These are phyloP conservation scores for Penicillium concentricum DNA, from an alignment of 2,329 filamentous ascomycete genomes.

Conservation along the genomic window DNA sequence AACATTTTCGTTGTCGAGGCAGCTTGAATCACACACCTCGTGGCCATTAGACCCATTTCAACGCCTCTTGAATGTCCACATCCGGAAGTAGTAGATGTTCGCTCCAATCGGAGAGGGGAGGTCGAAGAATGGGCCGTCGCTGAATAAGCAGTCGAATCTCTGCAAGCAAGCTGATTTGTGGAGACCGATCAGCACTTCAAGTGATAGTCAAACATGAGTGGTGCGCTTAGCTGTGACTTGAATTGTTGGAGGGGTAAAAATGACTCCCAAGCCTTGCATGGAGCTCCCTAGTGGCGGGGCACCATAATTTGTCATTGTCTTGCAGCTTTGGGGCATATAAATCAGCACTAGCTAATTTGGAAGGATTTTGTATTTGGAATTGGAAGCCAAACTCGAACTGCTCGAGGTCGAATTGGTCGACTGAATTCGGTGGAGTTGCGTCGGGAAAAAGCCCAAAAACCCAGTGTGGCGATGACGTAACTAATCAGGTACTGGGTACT, in stretches of 20 bases:
- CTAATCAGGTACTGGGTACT: not conserved
- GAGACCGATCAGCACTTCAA: constrained; percentile 76
- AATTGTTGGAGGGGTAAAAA: not conserved
- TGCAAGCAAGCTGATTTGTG: constrained; percentile 76
- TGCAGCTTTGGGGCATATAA: not conserved
- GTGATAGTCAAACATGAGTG: constrained; percentile 66
- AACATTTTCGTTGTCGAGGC: constrained; percentile 67
- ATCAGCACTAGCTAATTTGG: not conserved
- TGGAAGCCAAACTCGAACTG: not conserved
- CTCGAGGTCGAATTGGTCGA: not conserved
- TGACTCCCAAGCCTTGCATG: not conserved
- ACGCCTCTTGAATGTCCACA: constrained; percentile 81
- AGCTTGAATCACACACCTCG: constrained; percentile 73
- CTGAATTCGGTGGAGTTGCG: not conserved
- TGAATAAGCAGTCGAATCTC: constrained; percentile 71
- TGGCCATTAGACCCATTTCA: constrained; percentile 79
- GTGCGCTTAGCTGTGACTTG: constrained; percentile 46
- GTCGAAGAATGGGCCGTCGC: constrained; percentile 58
- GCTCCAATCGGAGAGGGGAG: not conserved
- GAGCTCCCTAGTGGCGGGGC: constrained; percentile 16
- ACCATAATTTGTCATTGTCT: constrained; percentile 16
- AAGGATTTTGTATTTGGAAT: constrained; percentile 13
- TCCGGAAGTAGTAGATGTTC: constrained; percentile 72
- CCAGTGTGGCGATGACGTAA: not conserved
- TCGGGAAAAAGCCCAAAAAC: not conserved